phyloP scores from a whole-genome alignment of 2,329 filamentous ascomycete species.

The Curvularia spicifera region DNA sequence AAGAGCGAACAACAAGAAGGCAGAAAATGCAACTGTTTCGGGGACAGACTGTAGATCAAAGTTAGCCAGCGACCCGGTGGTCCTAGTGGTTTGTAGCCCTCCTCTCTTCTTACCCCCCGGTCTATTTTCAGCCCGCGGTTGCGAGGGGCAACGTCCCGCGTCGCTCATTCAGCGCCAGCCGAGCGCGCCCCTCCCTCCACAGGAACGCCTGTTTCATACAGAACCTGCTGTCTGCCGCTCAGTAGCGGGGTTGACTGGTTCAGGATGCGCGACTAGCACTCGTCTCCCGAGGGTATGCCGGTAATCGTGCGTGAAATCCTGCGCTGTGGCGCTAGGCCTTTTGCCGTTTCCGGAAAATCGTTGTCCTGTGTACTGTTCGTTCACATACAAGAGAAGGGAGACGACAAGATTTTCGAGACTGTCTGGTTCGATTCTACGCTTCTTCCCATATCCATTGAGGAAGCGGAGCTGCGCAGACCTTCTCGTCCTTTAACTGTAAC shows the following conservation, averaged over 20 bases:
- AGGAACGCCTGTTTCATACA: conserved; percentile 33
- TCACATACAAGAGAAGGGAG: not conserved
- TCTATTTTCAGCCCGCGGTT: conserved; percentile 33
- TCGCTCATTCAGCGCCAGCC: conserved; percentile 7
- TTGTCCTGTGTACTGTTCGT: not conserved
- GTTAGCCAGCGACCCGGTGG: conserved; percentile 28
- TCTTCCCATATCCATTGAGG: not conserved
- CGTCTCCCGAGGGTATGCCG: conserved; percentile 16
- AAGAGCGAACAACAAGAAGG: conserved; percentile 16
- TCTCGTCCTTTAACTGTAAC: not conserved
- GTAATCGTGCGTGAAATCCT: conserved; percentile 4
- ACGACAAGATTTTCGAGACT: not conserved
- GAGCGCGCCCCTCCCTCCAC: conserved; percentile 22
- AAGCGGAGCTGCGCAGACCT: not conserved
- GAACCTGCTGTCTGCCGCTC: conserved; percentile 40
- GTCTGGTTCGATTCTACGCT: not conserved
- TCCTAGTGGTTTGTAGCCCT: conserved; percentile 20
- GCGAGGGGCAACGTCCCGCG: conserved; percentile 29
- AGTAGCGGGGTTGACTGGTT: conserved; percentile 11
- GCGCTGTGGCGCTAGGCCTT: conserved; percentile 42
- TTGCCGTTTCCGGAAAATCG: not conserved
- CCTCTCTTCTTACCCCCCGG: conserved; percentile 3
- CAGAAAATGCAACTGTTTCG: conserved; percentile 39
- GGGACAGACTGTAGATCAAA: conserved; percentile 24
- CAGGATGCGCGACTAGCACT: conserved; percentile 9